phyloP scores from a whole-genome alignment of 2,329 filamentous ascomycete genomes.

The Pseudogymnoascus pannorum region DNA sequence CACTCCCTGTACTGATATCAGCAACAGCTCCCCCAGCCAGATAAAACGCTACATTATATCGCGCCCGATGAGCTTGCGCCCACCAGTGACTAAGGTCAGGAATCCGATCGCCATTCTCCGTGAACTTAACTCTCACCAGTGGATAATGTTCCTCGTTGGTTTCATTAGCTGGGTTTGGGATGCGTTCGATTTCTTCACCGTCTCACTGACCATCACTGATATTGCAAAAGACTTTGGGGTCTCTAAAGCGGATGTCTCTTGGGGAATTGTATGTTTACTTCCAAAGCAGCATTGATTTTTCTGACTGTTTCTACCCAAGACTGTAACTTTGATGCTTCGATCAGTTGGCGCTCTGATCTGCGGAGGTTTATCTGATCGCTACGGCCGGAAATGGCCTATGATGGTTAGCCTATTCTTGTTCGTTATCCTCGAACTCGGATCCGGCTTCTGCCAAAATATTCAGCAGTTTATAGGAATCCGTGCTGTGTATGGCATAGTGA shows the following conservation, averaged over 20 bases:
- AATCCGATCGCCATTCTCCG: neutral
- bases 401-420: conserved; percentile 65
- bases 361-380: conserved; percentile 57
- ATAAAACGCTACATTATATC: conserved; percentile 2
- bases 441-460: conserved; percentile 20
- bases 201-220: conserved; percentile 66
- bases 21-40: neutral
- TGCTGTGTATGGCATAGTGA: conserved; percentile 67
- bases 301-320: conserved; percentile 14
- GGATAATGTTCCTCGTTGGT: conserved; percentile 1
- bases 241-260: conserved; percentile 4
- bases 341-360: conserved; percentile 69
- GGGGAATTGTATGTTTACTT: conserved; percentile 3
- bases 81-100: neutral
- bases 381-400: conserved; percentile 62
- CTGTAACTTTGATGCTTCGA: conserved; percentile 53
- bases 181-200: conserved; percentile 72
- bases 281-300: neutral
- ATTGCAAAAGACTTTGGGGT: conserved; percentile 27
- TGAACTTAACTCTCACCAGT: neutral
- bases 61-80: neutral
- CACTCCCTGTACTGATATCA: neutral
- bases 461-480: conserved; percentile 59
- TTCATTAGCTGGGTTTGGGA: conserved; percentile 38
- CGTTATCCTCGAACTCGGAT: conserved; percentile 55